Evolutionary conservation across 2,329 filamentous ascomycete genomes (phyloP), one percentile per base, ranked within the genome.

Genomic region (Epichloe brachyelytri): DNA sequence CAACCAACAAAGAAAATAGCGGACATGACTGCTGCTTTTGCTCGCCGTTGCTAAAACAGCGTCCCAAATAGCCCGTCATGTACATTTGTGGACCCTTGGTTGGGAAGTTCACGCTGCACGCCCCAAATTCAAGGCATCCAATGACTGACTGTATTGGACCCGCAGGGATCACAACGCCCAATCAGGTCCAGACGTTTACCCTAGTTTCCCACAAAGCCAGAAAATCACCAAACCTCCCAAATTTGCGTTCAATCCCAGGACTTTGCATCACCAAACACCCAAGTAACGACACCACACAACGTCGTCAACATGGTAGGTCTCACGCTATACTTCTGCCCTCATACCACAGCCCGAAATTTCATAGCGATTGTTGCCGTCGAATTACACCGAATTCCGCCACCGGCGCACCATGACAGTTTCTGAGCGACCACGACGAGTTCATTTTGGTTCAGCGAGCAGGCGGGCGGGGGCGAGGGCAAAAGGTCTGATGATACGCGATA

Each of bases 271-370:
- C 65, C 67, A 68, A 66, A 67, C 62, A 65, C 63, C 65, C 61
- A 65, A 64, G 58, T 58, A 62, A 70, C 68, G 67, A 65, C 66
- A 68, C 63, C 66, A 58, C 65, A 67, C 62, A 68, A 62, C 63
- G 68, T 70, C 70, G 71, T 68, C 71, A 74, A 73, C 67, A 74
- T 74, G 71, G 71, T 70, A 69, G 55, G 68, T 68, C 59, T 41
- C 57, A 53, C 49, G 58, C 52, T 56, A 51, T 46, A 53, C 52
- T 46, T 38, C 49, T 50, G 30, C 52, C 36, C 49, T 49, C 51
- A 46, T 36, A 40, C 4, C 20, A 58, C 49, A 30, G 50, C 55
- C 22, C 22, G 34, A 33, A 52, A 5, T 0, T n/a, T 26, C 5
- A 37, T 5, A 38, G 30, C 30, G 40, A 48, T 22, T 1, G 14